Conservation (phyloP, 2,329 filamentous ascomycete species). For the Fusarium dlaminii region DNA sequence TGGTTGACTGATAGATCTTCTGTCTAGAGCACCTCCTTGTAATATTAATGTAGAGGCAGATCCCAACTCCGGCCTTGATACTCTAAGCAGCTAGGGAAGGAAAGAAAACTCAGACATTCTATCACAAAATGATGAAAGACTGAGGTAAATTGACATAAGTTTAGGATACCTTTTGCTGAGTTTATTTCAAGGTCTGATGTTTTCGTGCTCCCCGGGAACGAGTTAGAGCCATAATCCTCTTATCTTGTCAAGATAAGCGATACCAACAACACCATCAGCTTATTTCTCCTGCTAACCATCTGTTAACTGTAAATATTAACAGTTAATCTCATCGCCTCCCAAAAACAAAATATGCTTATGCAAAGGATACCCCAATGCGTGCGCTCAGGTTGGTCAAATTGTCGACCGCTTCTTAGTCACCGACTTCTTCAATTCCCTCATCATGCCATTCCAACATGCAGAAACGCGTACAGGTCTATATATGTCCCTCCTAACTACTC, state of each 20-base stretch:
- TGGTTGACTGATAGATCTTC: background rate
- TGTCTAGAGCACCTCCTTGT: fast-evolving
- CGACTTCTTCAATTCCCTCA: background rate
- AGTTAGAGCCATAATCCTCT: background rate
- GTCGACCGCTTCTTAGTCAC: background rate
- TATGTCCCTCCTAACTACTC: background rate
- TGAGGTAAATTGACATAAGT: fast-evolving
- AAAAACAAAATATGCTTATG: background rate
- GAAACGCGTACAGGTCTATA: background rate
- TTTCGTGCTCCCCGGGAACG: background rate
- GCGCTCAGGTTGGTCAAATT: background rate
- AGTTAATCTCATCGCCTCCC: background rate
- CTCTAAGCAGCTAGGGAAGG: background rate
- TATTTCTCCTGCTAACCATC: fast-evolving
- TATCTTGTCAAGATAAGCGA: background rate
- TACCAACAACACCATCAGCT: background rate
- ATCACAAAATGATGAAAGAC: fast-evolving
- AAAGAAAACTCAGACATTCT: background rate
- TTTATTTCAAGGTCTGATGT: background rate
- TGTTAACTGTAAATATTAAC: fast-evolving
- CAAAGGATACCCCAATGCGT: background rate
- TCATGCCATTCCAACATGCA: background rate
- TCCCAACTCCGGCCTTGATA: background rate
- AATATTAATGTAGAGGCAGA: background rate
- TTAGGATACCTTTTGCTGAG: background rate